A percentile compares a stretch with the other conserved stretches of the same genome.
phyloP scores from a whole-genome alignment of 441 rosid species.

The Omphalea diandra region DNA sequence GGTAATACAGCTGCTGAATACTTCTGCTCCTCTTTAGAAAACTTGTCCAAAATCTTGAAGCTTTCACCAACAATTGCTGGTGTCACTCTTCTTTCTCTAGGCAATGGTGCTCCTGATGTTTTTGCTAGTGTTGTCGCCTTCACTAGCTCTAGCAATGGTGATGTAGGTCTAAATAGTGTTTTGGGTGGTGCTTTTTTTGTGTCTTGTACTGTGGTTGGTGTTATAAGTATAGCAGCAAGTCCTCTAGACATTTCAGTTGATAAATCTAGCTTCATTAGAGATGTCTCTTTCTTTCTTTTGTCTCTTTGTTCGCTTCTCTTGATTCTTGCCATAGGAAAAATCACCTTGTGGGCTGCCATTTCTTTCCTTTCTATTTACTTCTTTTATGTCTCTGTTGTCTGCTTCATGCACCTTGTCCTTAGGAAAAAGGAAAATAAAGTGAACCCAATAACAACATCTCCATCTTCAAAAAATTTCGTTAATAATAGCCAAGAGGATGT shows the following conservation, averaged over 20 bases:
- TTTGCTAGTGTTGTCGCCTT: conserved; percentile 82
- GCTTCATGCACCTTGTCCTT: conserved; percentile 33
- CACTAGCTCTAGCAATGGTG: conserved; percentile 61
- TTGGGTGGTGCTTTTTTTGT: conserved; percentile 88
- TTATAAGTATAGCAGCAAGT: conserved; percentile 49
- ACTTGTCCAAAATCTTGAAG: conserved; percentile 63
- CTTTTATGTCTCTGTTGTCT: conserved; percentile 53
- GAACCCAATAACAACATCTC: conserved; percentile 2
- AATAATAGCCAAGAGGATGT: conserved; percentile 33
- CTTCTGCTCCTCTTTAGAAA: conserved; percentile 81
- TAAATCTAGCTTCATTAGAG: conserved; percentile 67
- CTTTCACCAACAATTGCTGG: conserved; percentile 89
- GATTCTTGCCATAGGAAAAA: conserved; percentile 47
- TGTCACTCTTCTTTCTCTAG: conserved; percentile 82
- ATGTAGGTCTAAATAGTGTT: conserved; percentile 71
- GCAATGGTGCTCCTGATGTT: conserved; percentile 89
- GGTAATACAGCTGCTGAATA: conserved; percentile 84
- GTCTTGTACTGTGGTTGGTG: conserved; percentile 80
- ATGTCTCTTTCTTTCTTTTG: conserved; percentile 60
- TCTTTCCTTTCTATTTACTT: conserved; percentile 63
- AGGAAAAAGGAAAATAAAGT: conserved; percentile 25
- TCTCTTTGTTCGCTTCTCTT: conserved; percentile 60
- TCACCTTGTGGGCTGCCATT: conserved; percentile 57
- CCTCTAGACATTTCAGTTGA: conserved; percentile 50
- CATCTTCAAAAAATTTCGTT: conserved; percentile 16